These are phyloP conservation scores for Diaporthe helianthi DNA, from an alignment of 2,329 filamentous ascomycete genomes.

Conservation along the genomic window DNA sequence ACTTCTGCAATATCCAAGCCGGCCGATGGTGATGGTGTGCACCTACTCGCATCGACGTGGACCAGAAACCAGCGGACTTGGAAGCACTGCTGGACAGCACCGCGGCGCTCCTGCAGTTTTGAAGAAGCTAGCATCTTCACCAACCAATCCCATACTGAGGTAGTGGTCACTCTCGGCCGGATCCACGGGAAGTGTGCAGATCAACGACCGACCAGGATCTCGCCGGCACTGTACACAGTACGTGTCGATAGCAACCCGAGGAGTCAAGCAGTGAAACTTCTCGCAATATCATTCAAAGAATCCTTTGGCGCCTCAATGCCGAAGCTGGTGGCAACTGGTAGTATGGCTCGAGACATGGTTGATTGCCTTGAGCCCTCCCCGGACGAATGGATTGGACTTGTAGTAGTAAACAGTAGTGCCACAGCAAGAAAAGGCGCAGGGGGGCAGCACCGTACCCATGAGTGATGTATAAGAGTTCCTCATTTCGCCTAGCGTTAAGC, in stretches of 20 bases:
- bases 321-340: not conserved
- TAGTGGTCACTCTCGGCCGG: slow-evolving; percentile 4
- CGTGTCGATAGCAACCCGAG: no score
- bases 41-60: not conserved
- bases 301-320: not conserved
- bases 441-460: not conserved
- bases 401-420: not conserved
- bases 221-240: not conserved
- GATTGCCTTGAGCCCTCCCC: not conserved
- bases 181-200: slow-evolving; percentile 15
- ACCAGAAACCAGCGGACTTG: not conserved
- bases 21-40: slow-evolving; percentile 19
- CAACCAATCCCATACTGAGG: not conserved
- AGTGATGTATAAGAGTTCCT: not conserved
- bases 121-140: not conserved
- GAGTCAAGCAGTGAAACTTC: not conserved
- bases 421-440: not conserved
- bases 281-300: not conserved
- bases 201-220: slow-evolving; percentile 5
- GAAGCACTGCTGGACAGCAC: not conserved
- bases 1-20: not conserved
- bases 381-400: slow-evolving; percentile 6
- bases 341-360: not conserved
- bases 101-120: not conserved
- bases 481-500: not conserved